A percentile compares a stretch with the other conserved stretches of the same genome.
These are phyloP conservation scores for Luzula sylvatica DNA, from an alignment of 176 grass and related monocot genomes.

Conservation along the genomic window DNA sequence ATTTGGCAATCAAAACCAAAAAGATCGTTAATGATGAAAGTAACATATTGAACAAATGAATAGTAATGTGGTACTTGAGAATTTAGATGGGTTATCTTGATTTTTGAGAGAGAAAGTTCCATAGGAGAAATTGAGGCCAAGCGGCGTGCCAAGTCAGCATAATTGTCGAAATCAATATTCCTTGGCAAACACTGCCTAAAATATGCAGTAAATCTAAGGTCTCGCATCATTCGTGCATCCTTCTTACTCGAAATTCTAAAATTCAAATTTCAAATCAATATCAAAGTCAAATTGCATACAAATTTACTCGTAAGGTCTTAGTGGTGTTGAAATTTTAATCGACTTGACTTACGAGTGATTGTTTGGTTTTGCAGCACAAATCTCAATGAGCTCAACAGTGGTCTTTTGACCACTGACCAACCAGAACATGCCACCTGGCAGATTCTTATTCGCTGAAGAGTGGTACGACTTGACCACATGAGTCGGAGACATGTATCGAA, in stretches of 20 bases:
- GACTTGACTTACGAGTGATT: constrained; percentile 30
- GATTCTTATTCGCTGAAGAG: constrained; percentile 47
- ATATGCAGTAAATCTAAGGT: constrained; percentile 48
- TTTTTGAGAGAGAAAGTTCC: constrained; percentile 37
- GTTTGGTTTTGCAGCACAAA: constrained; percentile 27
- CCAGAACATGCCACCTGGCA: constrained; percentile 62
- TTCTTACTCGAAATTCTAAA: constrained; percentile 40
- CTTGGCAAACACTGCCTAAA: constrained; percentile 65
- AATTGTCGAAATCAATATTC: constrained; percentile 32
- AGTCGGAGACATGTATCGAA: constrained; percentile 40
- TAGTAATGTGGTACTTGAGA: constrained; percentile 28
- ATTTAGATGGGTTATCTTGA: constrained; percentile 41
- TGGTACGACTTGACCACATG: constrained; percentile 44
- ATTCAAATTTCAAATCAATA: neutral
- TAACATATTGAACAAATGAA: neutral
- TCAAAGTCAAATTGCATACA: neutral
- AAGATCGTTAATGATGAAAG: neutral
- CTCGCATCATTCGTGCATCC: constrained; percentile 44
- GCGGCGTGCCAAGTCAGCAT: constrained; percentile 24
- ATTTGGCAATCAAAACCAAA: no score
- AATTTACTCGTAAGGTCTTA: neutral
- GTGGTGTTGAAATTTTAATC: no score
- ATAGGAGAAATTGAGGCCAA: constrained; percentile 34
- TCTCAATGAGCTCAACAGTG: constrained; percentile 43
- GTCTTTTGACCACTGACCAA: constrained; percentile 17